A percentile compares a stretch with the other conserved stretches of the same genome.
phyloP scores from a whole-genome alignment of 257 asterid species.

The Solanum ossicruentum region DNA sequence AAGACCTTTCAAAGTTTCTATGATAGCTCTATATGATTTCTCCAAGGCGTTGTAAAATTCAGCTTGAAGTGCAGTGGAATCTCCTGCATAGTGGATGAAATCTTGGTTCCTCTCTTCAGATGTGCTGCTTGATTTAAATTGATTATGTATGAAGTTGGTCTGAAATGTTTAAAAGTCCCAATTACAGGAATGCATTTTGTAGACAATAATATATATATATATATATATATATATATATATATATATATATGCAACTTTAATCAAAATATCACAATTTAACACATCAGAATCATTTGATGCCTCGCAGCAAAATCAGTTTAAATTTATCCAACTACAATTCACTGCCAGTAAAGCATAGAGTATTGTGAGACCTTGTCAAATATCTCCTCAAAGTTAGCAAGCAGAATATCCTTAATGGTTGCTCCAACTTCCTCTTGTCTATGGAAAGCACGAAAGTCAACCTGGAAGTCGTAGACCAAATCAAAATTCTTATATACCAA shows the following conservation, averaged over 20 bases:
- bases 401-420: constrained; percentile 31
- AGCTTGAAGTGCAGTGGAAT: constrained; percentile 20
- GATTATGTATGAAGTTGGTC: constrained; percentile 39
- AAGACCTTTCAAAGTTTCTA: constrained; percentile 21
- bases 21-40: constrained; percentile 26
- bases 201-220: neutral
- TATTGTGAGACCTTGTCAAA: constrained; percentile 37
- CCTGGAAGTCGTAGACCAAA: constrained; percentile 35
- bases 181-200: neutral
- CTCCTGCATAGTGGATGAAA: neutral
- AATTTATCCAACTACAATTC: neutral
- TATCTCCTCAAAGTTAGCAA: constrained; percentile 43
- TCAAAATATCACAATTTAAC: neutral
- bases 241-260: neutral
- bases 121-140: constrained; percentile 13
- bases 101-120: constrained; percentile 11
- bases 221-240: neutral
- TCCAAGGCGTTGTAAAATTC: constrained; percentile 27
- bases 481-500: constrained; percentile 41
- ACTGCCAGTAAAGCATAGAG: neutral
- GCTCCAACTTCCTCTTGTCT: constrained; percentile 23
- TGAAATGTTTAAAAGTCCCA: constrained; percentile 16
- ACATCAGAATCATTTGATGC: neutral
- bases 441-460: constrained; percentile 24
- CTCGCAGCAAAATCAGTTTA: neutral